phyloP scores from a whole-genome alignment of 208 protist species.

The Leishmania gerbilli region DNA sequence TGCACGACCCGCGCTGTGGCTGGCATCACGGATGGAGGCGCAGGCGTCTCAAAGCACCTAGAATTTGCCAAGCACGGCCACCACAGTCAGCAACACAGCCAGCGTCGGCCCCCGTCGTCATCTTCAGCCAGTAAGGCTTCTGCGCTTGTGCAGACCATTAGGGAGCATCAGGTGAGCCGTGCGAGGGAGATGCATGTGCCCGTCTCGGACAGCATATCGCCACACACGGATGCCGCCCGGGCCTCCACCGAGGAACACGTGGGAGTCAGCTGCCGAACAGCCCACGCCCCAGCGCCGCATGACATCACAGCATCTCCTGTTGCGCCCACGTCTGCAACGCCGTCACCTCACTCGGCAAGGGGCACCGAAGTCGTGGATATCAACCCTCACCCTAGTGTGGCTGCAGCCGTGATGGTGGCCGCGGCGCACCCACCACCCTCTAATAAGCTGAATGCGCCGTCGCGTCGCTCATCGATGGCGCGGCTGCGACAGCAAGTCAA shows the following conservation, averaged over 20 bases:
- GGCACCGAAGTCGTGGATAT: neutral
- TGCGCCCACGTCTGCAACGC: neutral
- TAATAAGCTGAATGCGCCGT: constrained; percentile 8
- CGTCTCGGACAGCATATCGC: too few species aligned
- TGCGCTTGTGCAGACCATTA: neutral
- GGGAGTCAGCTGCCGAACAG: neutral
- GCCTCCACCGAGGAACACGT: neutral
- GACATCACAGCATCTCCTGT: neutral
- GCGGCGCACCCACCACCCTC: constrained; percentile 11
- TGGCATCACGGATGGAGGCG: neutral
- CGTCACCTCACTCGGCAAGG: neutral
- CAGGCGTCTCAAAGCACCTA: neutral
- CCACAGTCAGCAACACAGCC: neutral
- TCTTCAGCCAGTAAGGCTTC: neutral
- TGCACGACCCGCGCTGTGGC: neutral
- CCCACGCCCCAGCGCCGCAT: neutral
- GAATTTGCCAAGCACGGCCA: neutral
- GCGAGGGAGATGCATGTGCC: neutral
- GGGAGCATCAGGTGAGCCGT: neutral
- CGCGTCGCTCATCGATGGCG: constrained; percentile 18
- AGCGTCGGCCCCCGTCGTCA: neutral
- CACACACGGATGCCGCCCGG: neutral
- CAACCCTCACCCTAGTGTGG: neutral
- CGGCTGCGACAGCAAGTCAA: constrained; percentile 11
- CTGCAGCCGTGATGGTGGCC: neutral